Base-by-base conservation (phyloP, 345 rosid genomes). In the Brassica cretica region DNA sequence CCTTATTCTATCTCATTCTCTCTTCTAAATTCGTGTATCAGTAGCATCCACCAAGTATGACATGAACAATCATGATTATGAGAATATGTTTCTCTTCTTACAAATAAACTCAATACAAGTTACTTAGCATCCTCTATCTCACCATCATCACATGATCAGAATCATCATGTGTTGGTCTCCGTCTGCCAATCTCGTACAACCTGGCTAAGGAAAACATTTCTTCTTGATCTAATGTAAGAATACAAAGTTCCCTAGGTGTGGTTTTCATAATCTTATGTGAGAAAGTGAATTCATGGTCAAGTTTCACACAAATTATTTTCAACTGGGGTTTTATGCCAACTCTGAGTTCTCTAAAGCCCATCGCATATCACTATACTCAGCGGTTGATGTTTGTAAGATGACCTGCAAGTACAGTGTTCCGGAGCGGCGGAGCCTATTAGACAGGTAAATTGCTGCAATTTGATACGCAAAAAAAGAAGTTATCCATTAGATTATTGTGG, bases 341-440 rank as follows among this genome's bases (percentile, higher is more conserved):
- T 35, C 72, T 77, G 61, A 85, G 79, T 76, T 83, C 93, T 10
- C 62, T 82, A 59, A 92, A 84, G 81, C 97, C 98, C 49, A 84
- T 91, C 89, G 88, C 64, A 64, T 92, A 51, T 91, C 97, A 44
- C 93, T 94, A 51, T 88, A 84, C 18, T 85, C 88, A 72, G 89
- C 97, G 8, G 67, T 86, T 79, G 62, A 60, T 65, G 82, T 92
- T 79, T 91, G 87, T 44, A 80, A 84, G 49, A 78, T 84, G 88
- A 88, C 89, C 70, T 92, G 98, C 86, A 91, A 86, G 71, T 86
- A 81, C 76, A 93, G 92, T 76, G 85, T 89, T 70, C 97, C 97
- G 5, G n/a, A n/a, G n/a, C n/a, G n/a, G n/a, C n/a, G n/a, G 97
- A 94, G 85, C 95, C 98, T 72, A 80, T 89, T 33, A 88, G 98